These are phyloP conservation scores for Sarcomyxa edulis DNA, from an alignment of 768 basidiomycete genomes.

Conservation along the genomic window DNA sequence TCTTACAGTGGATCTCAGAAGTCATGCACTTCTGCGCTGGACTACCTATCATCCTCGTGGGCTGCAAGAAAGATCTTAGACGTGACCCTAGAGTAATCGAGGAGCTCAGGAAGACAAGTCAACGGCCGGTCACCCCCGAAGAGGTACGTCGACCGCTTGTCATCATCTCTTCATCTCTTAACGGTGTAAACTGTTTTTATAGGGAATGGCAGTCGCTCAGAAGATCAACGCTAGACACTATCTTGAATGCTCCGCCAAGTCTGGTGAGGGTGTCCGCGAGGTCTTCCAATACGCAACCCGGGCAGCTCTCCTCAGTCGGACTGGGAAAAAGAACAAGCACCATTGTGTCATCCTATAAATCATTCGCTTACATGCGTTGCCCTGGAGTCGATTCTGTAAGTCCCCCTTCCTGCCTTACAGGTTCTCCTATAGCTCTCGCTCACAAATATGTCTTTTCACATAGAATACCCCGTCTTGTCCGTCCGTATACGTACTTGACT, in stretches of 20 bases:
- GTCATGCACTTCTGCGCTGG: constrained; percentile 97
- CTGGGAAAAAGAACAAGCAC: constrained; percentile 37
- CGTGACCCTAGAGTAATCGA: constrained; percentile 91
- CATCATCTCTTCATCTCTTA: constrained; percentile 4
- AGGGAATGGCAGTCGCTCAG: constrained; percentile 93
- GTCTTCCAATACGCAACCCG: constrained; percentile 98
- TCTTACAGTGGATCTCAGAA: constrained; percentile 90
- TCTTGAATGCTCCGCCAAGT: constrained; percentile 95
- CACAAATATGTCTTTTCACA: no score
- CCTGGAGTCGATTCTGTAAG: no score
- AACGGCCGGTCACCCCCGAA: constrained; percentile 90
- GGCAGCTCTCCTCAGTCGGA: constrained; percentile 72
- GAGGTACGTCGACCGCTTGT: constrained; percentile 50
- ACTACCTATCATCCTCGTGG: constrained; percentile 94
- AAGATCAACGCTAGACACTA: constrained; percentile 98
- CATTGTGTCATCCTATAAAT: constrained; percentile 27
- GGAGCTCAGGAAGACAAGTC: constrained; percentile 89
- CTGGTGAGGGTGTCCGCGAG: constrained; percentile 95
- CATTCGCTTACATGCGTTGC: no score
- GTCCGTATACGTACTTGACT: no score
- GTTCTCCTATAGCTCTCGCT: no score
- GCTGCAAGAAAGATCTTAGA: constrained; percentile 98
- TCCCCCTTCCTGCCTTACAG: no score
- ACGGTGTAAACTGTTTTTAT: constrained; percentile 7
- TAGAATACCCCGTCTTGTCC: no score